Percentiles rank a stretch among this genome's conserved stretches.
Evolutionary conservation across 2,329 filamentous ascomycete species (phyloP).

Genomic region (Aspergillus aculeatus): DNA sequence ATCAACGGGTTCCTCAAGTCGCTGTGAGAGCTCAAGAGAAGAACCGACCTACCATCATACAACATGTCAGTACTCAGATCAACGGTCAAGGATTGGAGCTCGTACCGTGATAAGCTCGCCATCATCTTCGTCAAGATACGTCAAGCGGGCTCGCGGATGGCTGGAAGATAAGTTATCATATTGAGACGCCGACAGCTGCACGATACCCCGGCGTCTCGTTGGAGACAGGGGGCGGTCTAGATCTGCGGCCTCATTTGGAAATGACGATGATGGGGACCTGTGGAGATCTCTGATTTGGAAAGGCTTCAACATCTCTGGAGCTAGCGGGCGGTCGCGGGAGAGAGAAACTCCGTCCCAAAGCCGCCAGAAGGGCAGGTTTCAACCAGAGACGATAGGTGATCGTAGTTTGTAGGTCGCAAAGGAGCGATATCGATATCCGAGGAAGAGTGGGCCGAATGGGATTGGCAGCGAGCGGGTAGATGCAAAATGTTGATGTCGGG

Average conservation of each 20-base stretch:
- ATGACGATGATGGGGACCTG: slow-evolving; percentile 18
- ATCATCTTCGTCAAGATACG: slow-evolving; percentile 49
- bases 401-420: background rate
- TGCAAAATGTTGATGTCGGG: slow-evolving; percentile 1
- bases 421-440: background rate
- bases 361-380: background rate
- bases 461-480: background rate
- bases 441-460: background rate
- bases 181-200: slow-evolving; percentile 42
- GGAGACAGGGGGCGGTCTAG: background rate
- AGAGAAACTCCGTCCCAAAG: background rate
- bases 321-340: slow-evolving; percentile 11
- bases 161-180: slow-evolving; percentile 45
- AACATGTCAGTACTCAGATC: slow-evolving; percentile 14
- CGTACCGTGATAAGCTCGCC: slow-evolving; percentile 47
- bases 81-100: background rate
- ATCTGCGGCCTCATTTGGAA: slow-evolving; percentile 15
- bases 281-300: slow-evolving; percentile 43
- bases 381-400: background rate
- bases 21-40: slow-evolving; percentile 47
- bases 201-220: slow-evolving; percentile 24
- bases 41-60: slow-evolving; percentile 42
- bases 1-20: slow-evolving; percentile 44
- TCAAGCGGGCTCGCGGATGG: slow-evolving; percentile 44
- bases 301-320: slow-evolving; percentile 38